A percentile compares a stretch with the other conserved stretches of the same genome.
These are phyloP conservation scores for Kurtzmaniella quercitrusa DNA, from an alignment of 1,139 yeast genomes.

Conservation along the genomic window DNA sequence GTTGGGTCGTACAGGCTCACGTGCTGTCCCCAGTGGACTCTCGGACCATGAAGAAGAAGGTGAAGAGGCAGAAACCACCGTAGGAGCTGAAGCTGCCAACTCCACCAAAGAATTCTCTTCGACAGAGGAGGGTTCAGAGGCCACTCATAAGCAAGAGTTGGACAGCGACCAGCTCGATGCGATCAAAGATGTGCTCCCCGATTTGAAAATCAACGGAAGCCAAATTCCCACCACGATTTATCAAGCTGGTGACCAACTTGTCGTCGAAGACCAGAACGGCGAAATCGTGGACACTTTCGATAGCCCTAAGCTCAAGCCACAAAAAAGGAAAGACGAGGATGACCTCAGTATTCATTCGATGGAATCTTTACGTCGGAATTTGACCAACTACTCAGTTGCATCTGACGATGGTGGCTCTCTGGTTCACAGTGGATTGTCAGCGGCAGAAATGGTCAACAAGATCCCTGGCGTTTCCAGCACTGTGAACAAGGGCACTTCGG, in stretches of 20 bases:
- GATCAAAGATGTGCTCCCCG: conserved; percentile 9
- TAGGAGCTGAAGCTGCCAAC: background rate
- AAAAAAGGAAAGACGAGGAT: conserved; percentile 11
- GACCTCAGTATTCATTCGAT: conserved; percentile 37
- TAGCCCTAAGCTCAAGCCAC: conserved; percentile 8
- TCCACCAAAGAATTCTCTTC: conserved; percentile 1
- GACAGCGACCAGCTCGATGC: conserved; percentile 4
- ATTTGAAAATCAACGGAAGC: background rate
- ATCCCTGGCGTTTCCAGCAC: background rate
- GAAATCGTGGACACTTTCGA: conserved; percentile 56
- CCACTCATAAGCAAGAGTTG: background rate
- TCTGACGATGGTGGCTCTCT: conserved; percentile 8
- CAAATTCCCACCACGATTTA: conserved; percentile 47
- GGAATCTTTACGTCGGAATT: conserved; percentile 34
- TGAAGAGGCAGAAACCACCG: conserved; percentile 4
- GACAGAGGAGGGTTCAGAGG: conserved; percentile 2
- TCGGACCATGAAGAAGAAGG: conserved; percentile 15
- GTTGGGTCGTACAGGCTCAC: conserved; percentile 29
- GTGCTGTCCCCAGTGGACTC: conserved; percentile 15
- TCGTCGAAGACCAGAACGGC: conserved; percentile 80
- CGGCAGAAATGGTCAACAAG: background rate
- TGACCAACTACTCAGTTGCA: conserved; percentile 27
- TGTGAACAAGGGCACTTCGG: background rate
- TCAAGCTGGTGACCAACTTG: conserved; percentile 64
- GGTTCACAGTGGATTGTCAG: background rate